Conservation (phyloP, 2,329 filamentous ascomycete species). For the Metarhizium anisopliae region DNA sequence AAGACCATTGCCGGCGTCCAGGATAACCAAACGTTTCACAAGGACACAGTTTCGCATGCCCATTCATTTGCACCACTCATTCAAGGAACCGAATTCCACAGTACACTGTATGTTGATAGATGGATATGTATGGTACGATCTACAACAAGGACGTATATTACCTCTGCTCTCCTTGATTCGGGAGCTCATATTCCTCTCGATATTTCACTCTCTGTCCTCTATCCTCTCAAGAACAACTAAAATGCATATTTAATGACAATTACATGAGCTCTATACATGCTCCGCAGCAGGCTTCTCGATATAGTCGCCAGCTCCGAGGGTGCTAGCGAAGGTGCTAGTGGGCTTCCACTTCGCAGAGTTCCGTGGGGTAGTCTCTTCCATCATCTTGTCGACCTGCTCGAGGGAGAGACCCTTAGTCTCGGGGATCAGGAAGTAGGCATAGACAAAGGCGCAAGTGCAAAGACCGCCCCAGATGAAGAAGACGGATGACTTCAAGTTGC, state of each 20-base stretch:
- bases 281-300: conserved; percentile 19
- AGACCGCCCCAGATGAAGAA: conserved; percentile 71
- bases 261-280: conserved; percentile 1
- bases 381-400: conserved; percentile 79
- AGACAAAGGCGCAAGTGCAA: conserved; percentile 50
- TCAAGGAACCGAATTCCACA: conserved; percentile 7
- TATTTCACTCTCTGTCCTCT: background rate
- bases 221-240: background rate
- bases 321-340: conserved; percentile 56
- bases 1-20: too few relatives aligned
- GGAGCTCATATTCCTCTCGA: background rate
- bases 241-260: background rate
- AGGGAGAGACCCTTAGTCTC: conserved; percentile 70
- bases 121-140: background rate
- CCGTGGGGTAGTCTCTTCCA: conserved; percentile 74
- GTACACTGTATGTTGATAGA: background rate
- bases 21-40: too few relatives aligned
- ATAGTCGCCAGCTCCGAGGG: conserved; percentile 19
- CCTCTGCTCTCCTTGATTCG: background rate
- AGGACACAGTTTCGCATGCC: background rate
- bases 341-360: conserved; percentile 71
- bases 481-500: conserved; percentile 59
- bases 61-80: background rate
- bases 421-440: conserved; percentile 65
- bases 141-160: background rate